Percentiles rank a stretch among this genome's conserved stretches.
These are phyloP conservation scores for Penicillium cataractarum DNA, from an alignment of 495 filamentous ascomycete species.

Conservation along the genomic window DNA sequence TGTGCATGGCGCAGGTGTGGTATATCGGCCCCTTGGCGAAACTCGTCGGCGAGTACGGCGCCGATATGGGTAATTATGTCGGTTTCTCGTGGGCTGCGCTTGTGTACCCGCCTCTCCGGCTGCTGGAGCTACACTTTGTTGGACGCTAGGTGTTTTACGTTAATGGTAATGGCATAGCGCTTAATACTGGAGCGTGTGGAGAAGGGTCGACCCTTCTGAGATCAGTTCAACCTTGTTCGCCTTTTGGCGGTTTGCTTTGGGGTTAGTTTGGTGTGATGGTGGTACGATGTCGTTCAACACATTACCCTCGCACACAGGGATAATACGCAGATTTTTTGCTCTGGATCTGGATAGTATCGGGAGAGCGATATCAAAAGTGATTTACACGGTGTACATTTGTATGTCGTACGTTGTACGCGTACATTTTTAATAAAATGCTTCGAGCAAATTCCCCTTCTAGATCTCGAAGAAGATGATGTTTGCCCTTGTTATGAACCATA, in stretches of 20 bases:
- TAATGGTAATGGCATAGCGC: neutral
- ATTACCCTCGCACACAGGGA: neutral
- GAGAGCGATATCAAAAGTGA: neutral
- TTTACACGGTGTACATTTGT: neutral
- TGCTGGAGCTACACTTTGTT: slow-evolving; percentile 49
- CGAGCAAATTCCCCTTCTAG: neutral
- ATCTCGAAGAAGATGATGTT: neutral
- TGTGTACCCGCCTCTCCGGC: slow-evolving; percentile 54
- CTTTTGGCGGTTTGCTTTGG: neutral
- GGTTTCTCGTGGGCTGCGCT: slow-evolving; percentile 53
- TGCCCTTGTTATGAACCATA: neutral
- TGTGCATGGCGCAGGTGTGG: slow-evolving; percentile 75
- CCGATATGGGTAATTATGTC: slow-evolving; percentile 61
- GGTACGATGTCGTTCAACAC: slow-evolving; percentile 5
- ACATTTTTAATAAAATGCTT: neutral
- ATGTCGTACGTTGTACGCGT: neutral
- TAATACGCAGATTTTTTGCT: neutral
- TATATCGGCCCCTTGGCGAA: slow-evolving; percentile 66
- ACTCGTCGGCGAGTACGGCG: slow-evolving; percentile 60
- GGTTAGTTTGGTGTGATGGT: neutral
- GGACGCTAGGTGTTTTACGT: slow-evolving; percentile 41
- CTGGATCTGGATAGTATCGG: neutral
- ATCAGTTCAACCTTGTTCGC: neutral
- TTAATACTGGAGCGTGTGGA: neutral
- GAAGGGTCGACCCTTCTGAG: too few relatives aligned